Evolutionary conservation across 768 basidiomycete species (phyloP), one percentile per base, ranked within the genome.

Genomic region (Trametes cingulata): DNA sequence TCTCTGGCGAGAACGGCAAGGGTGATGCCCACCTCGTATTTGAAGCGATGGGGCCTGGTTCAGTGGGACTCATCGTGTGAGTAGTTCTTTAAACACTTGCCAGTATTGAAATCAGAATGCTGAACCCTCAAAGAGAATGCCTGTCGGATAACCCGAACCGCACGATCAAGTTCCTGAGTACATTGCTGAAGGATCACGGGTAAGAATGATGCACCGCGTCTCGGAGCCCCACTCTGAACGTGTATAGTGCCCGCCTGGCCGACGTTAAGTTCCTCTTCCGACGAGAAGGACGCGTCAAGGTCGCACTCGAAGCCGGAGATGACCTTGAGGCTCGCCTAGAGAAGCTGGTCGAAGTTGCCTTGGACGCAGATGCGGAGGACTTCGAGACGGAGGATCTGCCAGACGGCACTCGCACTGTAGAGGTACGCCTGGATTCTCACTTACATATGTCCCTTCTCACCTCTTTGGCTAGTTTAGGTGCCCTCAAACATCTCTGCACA

Each of bases 211-310:
- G 10, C 6, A 8, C 33, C 12, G 7, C 8, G 22, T 10, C 8
- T 13, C 22, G 35, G 8, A 15, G 7, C 6, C 8, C 3, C 48
- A 58, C 27, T 33, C 20, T 14, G 19, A 37, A 3, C 39, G 13
- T 37, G 22, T 29, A 22, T 64, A 88, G 87, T 42, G 85, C 84
- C 36, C 85, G 82, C 37, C 73, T 85, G 39, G 76, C 87, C 2
- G 81, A 86, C 0, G 86, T 88, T 24, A 82, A 80, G 62, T 89
- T 82, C 68, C 82, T 88, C 78, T 89, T 89, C 65, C 73, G 77
- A 58, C 77, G 82, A 27, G 75, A 77, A 67, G 87, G 86, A 17
- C 76, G 76, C 54, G 77, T 88, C 35, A 77, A 74, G 55, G 75
- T 85, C 17, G 66, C 75, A 15, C 58, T 81, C 10, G 73, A 74